These are phyloP conservation scores for Sporothrix curviconia DNA, from an alignment of 2,329 filamentous ascomycete species.

Conservation along the genomic window DNA sequence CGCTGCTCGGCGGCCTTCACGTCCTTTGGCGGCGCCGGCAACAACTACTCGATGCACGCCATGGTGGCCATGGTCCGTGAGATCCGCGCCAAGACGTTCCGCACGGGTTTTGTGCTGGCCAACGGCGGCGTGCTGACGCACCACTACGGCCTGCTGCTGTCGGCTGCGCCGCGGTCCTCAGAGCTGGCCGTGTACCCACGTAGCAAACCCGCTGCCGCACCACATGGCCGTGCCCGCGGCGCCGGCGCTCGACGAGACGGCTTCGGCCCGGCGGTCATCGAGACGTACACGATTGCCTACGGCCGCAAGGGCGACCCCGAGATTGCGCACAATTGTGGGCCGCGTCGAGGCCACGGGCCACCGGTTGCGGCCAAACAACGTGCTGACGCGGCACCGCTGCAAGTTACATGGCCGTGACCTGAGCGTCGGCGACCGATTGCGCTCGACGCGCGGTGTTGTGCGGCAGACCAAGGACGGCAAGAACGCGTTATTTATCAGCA, in stretches of 20 bases:
- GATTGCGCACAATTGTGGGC: not conserved
- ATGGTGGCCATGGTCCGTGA: constrained; percentile 12
- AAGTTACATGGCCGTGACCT: constrained; percentile 3
- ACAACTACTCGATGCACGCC: constrained; percentile 18
- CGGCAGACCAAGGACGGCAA: constrained; percentile 8
- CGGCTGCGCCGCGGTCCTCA: not conserved
- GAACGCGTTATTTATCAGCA: constrained; percentile 8
- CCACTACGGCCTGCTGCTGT: constrained; percentile 11
- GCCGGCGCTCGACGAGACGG: not conserved
- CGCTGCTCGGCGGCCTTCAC: constrained; percentile 14
- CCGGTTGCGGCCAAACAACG: constrained; percentile 10
- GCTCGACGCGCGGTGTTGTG: not conserved
- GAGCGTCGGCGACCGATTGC: constrained; percentile 7
- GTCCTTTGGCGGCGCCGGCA: constrained; percentile 17
- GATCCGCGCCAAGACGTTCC: not conserved
- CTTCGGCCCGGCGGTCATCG: constrained; percentile 2
- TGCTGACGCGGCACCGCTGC: constrained; percentile 8
- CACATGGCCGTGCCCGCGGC: not conserved
- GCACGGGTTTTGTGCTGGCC: constrained; percentile 11
- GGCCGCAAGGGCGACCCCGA: not conserved
- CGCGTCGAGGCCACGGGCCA: not conserved
- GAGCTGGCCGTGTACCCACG: constrained; percentile 2
- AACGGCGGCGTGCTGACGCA: constrained; percentile 16
- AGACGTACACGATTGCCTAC: constrained; percentile 12
- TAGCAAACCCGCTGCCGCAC: constrained; percentile 7